phyloP scores from a whole-genome alignment of 495 filamentous ascomycete genomes.

The Xylaria scruposa region DNA sequence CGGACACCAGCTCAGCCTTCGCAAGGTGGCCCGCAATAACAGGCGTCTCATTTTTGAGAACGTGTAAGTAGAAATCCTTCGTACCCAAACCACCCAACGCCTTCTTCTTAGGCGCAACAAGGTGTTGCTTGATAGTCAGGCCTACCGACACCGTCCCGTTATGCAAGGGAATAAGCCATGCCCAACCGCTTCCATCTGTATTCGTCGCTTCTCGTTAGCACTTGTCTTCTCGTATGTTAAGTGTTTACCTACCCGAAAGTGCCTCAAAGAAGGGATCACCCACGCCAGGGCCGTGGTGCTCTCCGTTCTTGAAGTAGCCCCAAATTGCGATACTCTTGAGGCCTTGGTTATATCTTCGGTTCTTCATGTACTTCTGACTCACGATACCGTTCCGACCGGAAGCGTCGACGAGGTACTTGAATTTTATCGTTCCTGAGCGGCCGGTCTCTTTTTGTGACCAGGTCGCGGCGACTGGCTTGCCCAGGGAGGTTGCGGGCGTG shows the following conservation, averaged over 20 bases:
- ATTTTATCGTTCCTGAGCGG: slow-evolving; percentile 45
- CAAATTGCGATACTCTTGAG: slow-evolving; percentile 56
- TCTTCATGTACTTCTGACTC: slow-evolving; percentile 54
- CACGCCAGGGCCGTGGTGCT: slow-evolving; percentile 40
- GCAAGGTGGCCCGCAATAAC: neutral
- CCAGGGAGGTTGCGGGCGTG: slow-evolving; percentile 33
- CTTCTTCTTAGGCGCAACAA: slow-evolving; percentile 40
- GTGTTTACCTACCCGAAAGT: neutral
- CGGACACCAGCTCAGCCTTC: slow-evolving; percentile 36
- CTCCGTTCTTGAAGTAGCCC: slow-evolving; percentile 50
- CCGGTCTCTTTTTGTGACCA: slow-evolving; percentile 52
- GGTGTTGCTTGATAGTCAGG: slow-evolving; percentile 47
- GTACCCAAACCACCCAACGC: slow-evolving; percentile 30
- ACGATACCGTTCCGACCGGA: slow-evolving; percentile 49
- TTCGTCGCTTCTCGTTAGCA: too few species aligned
- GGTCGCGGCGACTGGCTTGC: slow-evolving; percentile 53
- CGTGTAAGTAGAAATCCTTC: slow-evolving; percentile 51
- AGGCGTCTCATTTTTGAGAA: slow-evolving; percentile 43
- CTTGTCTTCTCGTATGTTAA: too few species aligned
- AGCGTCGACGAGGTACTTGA: slow-evolving; percentile 56
- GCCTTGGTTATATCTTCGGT: slow-evolving; percentile 47
- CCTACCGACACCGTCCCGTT: slow-evolving; percentile 52
- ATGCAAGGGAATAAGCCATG: slow-evolving; percentile 46
- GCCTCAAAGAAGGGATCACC: slow-evolving; percentile 52
- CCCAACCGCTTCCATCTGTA: too few species aligned